Evolutionary conservation across 495 filamentous ascomycete species (phyloP), one percentile per base, ranked within the genome.

Genomic region (Penicillium egyptiacum): DNA sequence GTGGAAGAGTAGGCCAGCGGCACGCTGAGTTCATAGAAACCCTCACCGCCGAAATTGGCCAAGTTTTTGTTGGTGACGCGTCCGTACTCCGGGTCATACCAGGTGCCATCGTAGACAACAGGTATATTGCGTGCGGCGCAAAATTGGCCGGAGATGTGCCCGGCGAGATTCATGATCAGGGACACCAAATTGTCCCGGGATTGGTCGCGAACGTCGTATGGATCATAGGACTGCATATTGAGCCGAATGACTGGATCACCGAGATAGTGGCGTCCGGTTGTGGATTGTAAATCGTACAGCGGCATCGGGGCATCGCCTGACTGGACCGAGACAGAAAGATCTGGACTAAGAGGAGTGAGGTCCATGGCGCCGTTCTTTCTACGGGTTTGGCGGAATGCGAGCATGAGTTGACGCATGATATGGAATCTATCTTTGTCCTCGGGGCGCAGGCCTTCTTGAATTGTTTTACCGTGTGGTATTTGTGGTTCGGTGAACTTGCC

Each of bases 151-250:
- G 84, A 85, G 19, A 88, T 73, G 62, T 88, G 80, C 59, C 88
- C 88, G 48, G 86, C 91, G 19, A 93, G 73, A 45, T 89, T 76
- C 94, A 98, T 98, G 22, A 88, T 66, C 51, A 85, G 76, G 2
- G 80, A 71, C 43, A 89, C 75, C 33, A 89, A 67, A 26, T 74
- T 65, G 16, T 60, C 60, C 41, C 70, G 73, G 4, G 70, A 71
- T n/a, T 63, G 28, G 45, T 79, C 72, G 6, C 64, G 61, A 33
- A 81, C 68, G 47, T 74, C 72, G 37, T 78, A 71, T 4, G 73
- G 71, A 46, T 79, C 66, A 8, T 60, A 45, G 2, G 66, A 54
- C 9, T 62, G 60, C 17, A 59, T 57, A 16, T 59, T 57, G 9
- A 79, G 62, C 50, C 75, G 68, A 53, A 86, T 85, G 37, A 77